A percentile compares a stretch with the other conserved stretches of the same genome.
Conservation (phyloP, 768 basidiomycete species). For the Ramaria sp. region DNA sequence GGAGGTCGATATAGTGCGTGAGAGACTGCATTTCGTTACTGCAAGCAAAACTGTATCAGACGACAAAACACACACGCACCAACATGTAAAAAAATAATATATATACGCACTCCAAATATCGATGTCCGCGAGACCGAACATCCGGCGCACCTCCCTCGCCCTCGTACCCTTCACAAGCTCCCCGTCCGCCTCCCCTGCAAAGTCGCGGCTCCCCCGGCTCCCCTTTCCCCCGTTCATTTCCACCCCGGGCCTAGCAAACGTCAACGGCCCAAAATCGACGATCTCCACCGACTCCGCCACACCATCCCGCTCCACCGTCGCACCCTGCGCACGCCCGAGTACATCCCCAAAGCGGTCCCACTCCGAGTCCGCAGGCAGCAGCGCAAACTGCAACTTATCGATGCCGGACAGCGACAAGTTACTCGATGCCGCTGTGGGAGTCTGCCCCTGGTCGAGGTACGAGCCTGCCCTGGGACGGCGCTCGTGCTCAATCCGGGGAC, state of each 20-base stretch:
- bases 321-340: constrained; percentile 17
- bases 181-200: constrained; percentile 22
- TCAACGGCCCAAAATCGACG: constrained; percentile 34
- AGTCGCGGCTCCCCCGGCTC: constrained; percentile 14
- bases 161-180: constrained; percentile 17
- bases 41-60: background rate
- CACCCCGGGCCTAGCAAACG: constrained; percentile 18
- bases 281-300: constrained; percentile 19
- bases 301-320: no score
- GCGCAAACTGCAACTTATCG: constrained; percentile 22
- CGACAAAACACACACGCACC: no score
- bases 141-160: constrained; percentile 13
- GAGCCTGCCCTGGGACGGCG: no score
- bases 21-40: constrained; percentile 29
- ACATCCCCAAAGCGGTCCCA: constrained; percentile 23
- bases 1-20: constrained; percentile 23
- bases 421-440: background rate
- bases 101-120: constrained; percentile 27
- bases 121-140: constrained; percentile 19
- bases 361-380: constrained; percentile 17
- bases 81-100: constrained; percentile 1
- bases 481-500: no score
- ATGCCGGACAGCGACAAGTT: background rate
- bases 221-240: background rate
- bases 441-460: background rate